phyloP scores from a whole-genome alignment of 306 rosid species.

The Hippophae gyantsensis region DNA sequence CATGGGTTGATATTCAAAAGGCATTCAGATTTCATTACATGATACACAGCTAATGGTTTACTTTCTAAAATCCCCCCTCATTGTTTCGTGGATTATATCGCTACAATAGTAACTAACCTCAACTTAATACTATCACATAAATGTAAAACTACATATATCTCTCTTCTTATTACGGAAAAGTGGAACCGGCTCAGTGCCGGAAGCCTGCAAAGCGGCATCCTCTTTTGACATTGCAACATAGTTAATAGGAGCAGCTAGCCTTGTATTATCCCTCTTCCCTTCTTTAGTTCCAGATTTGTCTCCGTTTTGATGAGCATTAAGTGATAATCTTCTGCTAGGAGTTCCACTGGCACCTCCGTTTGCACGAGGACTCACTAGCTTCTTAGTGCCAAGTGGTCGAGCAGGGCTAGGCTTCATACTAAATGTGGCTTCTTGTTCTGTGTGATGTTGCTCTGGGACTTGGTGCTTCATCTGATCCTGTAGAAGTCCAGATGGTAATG shows the following conservation, averaged over 20 bases:
- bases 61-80: constrained; percentile 28
- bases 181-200: constrained; percentile 63
- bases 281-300: constrained; percentile 62
- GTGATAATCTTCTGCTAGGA: constrained; percentile 78
- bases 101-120: constrained; percentile 40
- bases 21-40: no score
- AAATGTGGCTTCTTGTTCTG: constrained; percentile 69
- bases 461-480: constrained; percentile 91
- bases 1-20: no score
- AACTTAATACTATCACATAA: constrained; percentile 35
- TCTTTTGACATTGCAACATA: constrained; percentile 81
- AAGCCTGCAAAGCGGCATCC: constrained; percentile 65
- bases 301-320: constrained; percentile 84
- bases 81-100: constrained; percentile 44
- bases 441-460: constrained; percentile 43
- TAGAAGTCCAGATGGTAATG: neutral
- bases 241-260: constrained; percentile 74
- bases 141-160: constrained; percentile 20
- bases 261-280: constrained; percentile 48
- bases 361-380: constrained; percentile 66
- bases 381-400: constrained; percentile 64
- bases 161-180: constrained; percentile 46
- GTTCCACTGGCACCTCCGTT: constrained; percentile 82
- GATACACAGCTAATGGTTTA: constrained; percentile 34
- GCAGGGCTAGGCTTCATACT: constrained; percentile 80